phyloP scores from a whole-genome alignment of 2,329 filamentous ascomycete genomes.

The Apiospora arundinis region DNA sequence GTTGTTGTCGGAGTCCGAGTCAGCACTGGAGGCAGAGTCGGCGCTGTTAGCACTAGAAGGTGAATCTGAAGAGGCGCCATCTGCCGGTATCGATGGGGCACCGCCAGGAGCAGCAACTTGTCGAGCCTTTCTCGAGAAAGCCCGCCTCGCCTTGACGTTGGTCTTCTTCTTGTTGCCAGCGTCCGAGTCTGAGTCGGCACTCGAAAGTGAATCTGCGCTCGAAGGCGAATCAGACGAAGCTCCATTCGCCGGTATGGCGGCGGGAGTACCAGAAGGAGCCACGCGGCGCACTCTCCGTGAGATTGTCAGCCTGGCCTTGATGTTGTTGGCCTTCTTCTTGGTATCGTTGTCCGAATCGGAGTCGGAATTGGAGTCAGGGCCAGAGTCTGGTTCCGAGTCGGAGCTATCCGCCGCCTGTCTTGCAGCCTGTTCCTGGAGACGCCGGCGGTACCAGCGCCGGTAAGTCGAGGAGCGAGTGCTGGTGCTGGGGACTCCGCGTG shows the following conservation, averaged over 20 bases:
- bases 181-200: background rate
- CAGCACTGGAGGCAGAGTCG: background rate
- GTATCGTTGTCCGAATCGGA: background rate
- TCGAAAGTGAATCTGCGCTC: background rate
- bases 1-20: background rate
- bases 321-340: background rate
- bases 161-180: background rate
- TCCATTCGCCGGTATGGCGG: background rate
- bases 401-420: background rate
- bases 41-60: background rate
- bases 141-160: background rate
- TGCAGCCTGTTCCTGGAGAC: background rate
- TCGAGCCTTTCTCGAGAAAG: background rate
- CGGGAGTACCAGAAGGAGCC: background rate
- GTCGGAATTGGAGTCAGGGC: constrained; percentile 28
- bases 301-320: background rate
- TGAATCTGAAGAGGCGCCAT: background rate
- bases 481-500: background rate
- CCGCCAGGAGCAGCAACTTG: background rate
- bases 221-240: background rate
- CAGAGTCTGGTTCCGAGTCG: background rate
- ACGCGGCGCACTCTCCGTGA: background rate
- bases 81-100: background rate
- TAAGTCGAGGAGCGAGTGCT: background rate
- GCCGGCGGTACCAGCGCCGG: constrained; percentile 8